phyloP scores from a whole-genome alignment of 164 flowering plant genomes.

The Cinnamomum chago region DNA sequence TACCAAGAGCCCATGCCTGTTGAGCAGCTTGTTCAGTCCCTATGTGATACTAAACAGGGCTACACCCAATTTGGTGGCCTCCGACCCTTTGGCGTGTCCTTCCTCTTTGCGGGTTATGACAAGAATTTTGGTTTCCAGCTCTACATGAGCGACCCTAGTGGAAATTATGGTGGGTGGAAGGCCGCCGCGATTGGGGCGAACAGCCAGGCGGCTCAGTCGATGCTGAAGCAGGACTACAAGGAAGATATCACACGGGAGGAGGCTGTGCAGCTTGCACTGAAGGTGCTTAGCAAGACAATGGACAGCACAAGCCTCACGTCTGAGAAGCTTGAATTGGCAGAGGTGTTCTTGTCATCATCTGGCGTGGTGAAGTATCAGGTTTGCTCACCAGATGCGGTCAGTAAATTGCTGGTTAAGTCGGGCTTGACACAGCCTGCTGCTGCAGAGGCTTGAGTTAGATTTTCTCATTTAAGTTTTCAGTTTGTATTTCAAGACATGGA shows the following conservation, averaged over 20 bases:
- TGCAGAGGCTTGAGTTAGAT: conserved; percentile 2
- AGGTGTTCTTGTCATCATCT: conserved; percentile 13
- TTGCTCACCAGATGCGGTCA: conserved; percentile 12
- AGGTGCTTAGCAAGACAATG: conserved; percentile 23
- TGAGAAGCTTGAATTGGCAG: conserved; percentile 19
- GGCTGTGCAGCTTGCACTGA: conserved; percentile 19
- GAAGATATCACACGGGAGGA: conserved; percentile 22
- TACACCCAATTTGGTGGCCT: conserved; percentile 25
- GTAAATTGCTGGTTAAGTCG: conserved; percentile 16
- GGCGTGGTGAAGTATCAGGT: conserved; percentile 22
- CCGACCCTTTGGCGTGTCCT: conserved; percentile 23
- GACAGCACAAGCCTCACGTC: conserved; percentile 22
- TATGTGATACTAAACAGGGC: conserved; percentile 20
- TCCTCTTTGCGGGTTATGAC: conserved; percentile 21
- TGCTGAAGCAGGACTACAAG: conserved; percentile 24
- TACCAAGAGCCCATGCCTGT: conserved; percentile 22
- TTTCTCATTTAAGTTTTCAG: background rate
- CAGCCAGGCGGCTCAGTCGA: conserved; percentile 19
- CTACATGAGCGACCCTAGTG: conserved; percentile 21
- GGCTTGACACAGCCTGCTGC: conserved; percentile 19
- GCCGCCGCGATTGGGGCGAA: conserved; percentile 22
- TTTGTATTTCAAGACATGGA: background rate
- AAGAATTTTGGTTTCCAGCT: conserved; percentile 18
- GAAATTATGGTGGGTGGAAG: conserved; percentile 22
- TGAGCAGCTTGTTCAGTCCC: conserved; percentile 18